Conservation (phyloP, 306 rosid species). For the Chamaecrista fasciculata region DNA sequence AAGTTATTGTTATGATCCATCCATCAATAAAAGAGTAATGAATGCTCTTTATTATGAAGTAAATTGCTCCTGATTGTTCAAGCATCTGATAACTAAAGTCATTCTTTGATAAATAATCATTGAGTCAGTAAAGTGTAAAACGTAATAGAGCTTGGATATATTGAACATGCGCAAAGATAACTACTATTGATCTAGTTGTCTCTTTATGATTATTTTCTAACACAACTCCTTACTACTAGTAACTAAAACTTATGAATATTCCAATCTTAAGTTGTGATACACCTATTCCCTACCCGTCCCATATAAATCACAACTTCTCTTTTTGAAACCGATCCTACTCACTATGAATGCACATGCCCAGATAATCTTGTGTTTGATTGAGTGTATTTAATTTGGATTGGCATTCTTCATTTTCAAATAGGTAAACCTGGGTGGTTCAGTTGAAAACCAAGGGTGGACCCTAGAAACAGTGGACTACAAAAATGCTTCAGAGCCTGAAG, state of each 20-base stretch:
- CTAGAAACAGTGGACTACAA: conserved; percentile 66
- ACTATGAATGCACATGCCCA: not conserved
- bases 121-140: no score
- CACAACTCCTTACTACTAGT: not conserved
- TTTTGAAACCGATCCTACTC: conserved; percentile 16
- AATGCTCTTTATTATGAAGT: no score
- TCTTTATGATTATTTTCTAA: not conserved
- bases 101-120: no score
- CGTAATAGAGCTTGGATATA: no score
- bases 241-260: not conserved
- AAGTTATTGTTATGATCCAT: not conserved
- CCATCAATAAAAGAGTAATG: not conserved
- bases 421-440: conserved; percentile 76
- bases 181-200: no score
- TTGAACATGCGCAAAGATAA: no score
- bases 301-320: not conserved
- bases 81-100: no score
- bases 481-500: conserved; percentile 65
- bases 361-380: conserved; percentile 12
- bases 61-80: no score
- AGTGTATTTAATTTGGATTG: conserved; percentile 16
- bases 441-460: conserved; percentile 78
- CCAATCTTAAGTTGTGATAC: not conserved
- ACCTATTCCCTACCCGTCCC: not conserved
- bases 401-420: conserved; percentile 12